phyloP scores from a whole-genome alignment of 345 rosid genomes.

The Salix arbutifolia region DNA sequence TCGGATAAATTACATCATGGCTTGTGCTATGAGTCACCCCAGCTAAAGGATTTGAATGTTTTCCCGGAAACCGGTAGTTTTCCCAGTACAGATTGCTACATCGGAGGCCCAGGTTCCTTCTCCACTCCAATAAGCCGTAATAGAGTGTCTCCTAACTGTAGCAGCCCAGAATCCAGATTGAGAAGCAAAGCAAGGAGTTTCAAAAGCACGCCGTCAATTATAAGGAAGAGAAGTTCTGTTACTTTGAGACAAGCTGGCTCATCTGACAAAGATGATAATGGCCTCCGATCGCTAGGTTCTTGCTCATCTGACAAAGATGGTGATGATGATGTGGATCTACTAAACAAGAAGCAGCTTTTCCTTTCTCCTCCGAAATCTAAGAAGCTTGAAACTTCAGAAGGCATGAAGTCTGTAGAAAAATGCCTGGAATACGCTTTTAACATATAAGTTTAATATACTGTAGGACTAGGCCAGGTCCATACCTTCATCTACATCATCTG shows the following conservation, averaged over 20 bases:
- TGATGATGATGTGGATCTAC: not conserved
- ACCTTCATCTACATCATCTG: not conserved
- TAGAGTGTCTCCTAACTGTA: not conserved
- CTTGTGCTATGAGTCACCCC: conserved; percentile 4
- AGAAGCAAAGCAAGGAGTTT: conserved; percentile 13
- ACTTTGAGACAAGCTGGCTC: not conserved
- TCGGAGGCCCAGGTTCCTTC: not conserved
- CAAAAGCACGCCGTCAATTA: conserved; percentile 11
- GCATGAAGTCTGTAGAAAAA: conserved; percentile 4
- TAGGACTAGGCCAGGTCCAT: not conserved
- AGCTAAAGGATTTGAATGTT: conserved; percentile 1
- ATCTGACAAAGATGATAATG: no score
- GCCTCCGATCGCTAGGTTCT: not conserved
- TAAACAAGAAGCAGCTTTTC: conserved; percentile 1
- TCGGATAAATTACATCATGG: not conserved
- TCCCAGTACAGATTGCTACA: not conserved
- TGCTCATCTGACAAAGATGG: not conserved
- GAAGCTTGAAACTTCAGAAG: conserved; percentile 9
- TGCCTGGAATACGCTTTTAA: conserved; percentile 19
- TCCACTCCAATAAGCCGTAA: not conserved
- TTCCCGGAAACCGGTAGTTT: not conserved
- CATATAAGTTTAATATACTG: not conserved
- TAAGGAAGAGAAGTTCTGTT: conserved; percentile 10
- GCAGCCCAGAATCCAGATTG: conserved; percentile 9
- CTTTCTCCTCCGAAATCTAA: conserved; percentile 15